Conservation (phyloP, 164 flowering plant genomes). For the Dillenia suffruticosa region DNA sequence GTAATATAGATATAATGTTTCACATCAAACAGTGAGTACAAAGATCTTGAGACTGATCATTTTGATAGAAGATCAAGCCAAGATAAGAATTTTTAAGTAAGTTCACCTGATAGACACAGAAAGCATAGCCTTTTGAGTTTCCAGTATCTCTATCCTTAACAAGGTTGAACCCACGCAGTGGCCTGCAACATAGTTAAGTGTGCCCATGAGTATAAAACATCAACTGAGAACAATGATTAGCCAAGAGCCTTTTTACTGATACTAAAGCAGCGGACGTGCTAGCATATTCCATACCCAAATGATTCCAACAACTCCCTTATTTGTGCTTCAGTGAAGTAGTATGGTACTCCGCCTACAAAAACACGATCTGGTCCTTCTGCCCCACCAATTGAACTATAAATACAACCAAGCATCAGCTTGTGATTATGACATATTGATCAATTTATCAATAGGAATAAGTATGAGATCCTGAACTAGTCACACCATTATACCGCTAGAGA, state of each 20-base stretch:
- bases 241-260: background rate
- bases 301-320: conserved; percentile 69
- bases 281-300: conserved; percentile 54
- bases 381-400: conserved; percentile 53
- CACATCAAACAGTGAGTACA: background rate
- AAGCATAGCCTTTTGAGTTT: conserved; percentile 88
- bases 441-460: too few species aligned
- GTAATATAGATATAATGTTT: background rate
- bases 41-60: too few species aligned
- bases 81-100: background rate
- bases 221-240: background rate
- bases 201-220: background rate
- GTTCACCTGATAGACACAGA: conserved; percentile 69
- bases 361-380: conserved; percentile 80
- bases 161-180: conserved; percentile 76
- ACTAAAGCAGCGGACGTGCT: background rate
- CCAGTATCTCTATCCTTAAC: conserved; percentile 92
- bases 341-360: conserved; percentile 89
- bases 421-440: too few species aligned
- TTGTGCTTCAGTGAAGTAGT: conserved; percentile 74
- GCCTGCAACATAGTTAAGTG: conserved; percentile 27
- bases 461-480: too few species aligned
- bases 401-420: background rate
- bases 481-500: too few species aligned
- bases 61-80: too few species aligned